These are phyloP conservation scores for Talaromyces ruber DNA, from an alignment of 495 filamentous ascomycete genomes.

Conservation along the genomic window DNA sequence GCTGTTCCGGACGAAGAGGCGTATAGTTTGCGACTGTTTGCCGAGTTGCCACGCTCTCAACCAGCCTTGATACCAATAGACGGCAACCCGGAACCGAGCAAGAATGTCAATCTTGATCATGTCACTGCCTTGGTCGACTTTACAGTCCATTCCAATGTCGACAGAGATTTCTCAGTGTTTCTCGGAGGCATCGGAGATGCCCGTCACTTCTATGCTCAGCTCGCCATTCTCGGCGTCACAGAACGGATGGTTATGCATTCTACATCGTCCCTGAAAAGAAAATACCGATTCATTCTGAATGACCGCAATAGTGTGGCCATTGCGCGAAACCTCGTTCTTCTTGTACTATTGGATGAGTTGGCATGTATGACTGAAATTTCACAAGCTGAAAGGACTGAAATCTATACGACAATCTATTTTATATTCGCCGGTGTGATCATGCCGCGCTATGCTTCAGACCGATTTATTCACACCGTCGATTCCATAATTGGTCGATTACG, in stretches of 20 bases:
- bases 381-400: constrained; percentile 1
- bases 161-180: neutral
- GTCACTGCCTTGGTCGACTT: constrained; percentile 3
- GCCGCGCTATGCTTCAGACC: neutral
- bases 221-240: constrained; percentile 45
- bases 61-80: neutral
- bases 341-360: constrained; percentile 2
- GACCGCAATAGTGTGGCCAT: neutral
- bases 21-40: neutral
- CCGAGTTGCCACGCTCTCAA: neutral
- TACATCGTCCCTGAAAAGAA: neutral
- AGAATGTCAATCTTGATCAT: neutral
- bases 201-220: constrained; percentile 73
- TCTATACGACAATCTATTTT: constrained; percentile 3
- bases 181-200: constrained; percentile 46
- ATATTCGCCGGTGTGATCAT: constrained; percentile 1
- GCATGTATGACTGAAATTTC: neutral
- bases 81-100: neutral
- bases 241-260: constrained; percentile 4
- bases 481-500: neutral
- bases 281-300: neutral
- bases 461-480: neutral
- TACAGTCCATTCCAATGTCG: neutral
- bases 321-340: constrained; percentile 1
- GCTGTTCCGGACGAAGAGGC: neutral